Evolutionary conservation across 441 rosid species (phyloP).

Genomic region (Populus hybrid): DNA sequence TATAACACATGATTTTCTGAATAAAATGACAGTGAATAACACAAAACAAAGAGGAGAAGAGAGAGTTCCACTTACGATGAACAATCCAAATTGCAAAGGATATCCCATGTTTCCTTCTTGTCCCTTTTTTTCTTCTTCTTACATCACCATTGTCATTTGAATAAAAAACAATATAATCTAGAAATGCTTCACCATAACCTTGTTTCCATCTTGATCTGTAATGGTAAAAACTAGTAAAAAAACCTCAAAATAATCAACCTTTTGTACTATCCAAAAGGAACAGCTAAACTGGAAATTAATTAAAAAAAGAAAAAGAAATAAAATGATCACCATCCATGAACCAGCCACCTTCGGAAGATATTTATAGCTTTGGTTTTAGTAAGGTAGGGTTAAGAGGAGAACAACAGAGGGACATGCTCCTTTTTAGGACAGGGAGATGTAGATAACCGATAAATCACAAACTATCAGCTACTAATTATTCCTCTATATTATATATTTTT

Average conservation of each 20-base stretch:
- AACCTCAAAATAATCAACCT: constrained; percentile 19
- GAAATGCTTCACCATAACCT: constrained; percentile 64
- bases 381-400: constrained; percentile 21
- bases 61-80: constrained; percentile 66
- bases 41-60: constrained; percentile 6
- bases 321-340: constrained; percentile 82
- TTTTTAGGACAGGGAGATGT: too few species aligned
- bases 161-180: constrained; percentile 46
- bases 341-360: constrained; percentile 89
- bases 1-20: not conserved
- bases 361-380: constrained; percentile 47
- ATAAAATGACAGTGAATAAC: not conserved
- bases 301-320: not conserved
- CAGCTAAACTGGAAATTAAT: not conserved
- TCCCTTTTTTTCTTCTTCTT: too few species aligned
- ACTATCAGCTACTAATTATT: too few species aligned
- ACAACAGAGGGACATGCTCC: too few species aligned
- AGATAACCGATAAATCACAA: too few species aligned
- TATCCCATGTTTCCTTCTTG: too few species aligned
- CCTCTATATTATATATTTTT: too few species aligned
- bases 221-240: constrained; percentile 61
- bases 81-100: too few species aligned
- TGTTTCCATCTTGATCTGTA: constrained; percentile 78
- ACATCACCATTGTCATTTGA: too few species aligned
- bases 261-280: not conserved